A percentile compares a stretch with the other conserved stretches of the same genome.
phyloP scores from a whole-genome alignment of 495 filamentous ascomycete genomes.

The Neurospora discreta region DNA sequence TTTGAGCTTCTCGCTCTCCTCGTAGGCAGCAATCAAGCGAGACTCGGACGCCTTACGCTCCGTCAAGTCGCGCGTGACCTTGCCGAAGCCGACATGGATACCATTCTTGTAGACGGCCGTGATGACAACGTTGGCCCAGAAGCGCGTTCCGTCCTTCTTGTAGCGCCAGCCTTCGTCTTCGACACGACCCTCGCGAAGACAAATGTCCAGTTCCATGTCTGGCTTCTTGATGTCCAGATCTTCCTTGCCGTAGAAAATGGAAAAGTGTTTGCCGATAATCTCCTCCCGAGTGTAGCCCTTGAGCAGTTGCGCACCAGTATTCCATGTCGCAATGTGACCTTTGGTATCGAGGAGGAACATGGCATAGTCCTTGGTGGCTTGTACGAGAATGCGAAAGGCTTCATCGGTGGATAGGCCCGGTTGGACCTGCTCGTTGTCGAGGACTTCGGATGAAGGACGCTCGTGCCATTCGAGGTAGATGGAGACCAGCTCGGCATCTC shows the following conservation, averaged over 20 bases:
- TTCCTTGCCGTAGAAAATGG: conserved; percentile 47
- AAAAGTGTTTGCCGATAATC: conserved; percentile 54
- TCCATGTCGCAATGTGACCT: conserved; percentile 52
- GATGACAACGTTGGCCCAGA: conserved; percentile 61
- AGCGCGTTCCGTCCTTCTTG: conserved; percentile 47
- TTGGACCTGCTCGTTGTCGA: conserved; percentile 30
- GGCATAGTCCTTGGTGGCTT: conserved; percentile 55
- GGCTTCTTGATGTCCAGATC: conserved; percentile 45
- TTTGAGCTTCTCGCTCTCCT: conserved; percentile 54
- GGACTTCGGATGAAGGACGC: conserved; percentile 14
- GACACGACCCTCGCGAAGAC: conserved; percentile 47
- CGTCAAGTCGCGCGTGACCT: conserved; percentile 54
- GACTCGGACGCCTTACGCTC: conserved; percentile 49
- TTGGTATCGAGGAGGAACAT: conserved; percentile 55
- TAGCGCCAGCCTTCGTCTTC: conserved; percentile 61
- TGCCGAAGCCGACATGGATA: conserved; percentile 51
- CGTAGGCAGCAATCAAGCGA: conserved; percentile 48
- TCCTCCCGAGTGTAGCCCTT: conserved; percentile 48
- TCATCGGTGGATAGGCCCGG: conserved; percentile 35
- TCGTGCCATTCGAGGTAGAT: conserved; percentile 37
- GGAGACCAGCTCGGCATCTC: conserved; percentile 34
- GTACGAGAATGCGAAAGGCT: conserved; percentile 50
- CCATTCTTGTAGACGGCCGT: conserved; percentile 47
- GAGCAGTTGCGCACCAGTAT: conserved; percentile 45
- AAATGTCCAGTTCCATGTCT: conserved; percentile 42